Evolutionary conservation across 495 filamentous ascomycete genomes (phyloP).

Genomic region (Hamigera avellanea): DNA sequence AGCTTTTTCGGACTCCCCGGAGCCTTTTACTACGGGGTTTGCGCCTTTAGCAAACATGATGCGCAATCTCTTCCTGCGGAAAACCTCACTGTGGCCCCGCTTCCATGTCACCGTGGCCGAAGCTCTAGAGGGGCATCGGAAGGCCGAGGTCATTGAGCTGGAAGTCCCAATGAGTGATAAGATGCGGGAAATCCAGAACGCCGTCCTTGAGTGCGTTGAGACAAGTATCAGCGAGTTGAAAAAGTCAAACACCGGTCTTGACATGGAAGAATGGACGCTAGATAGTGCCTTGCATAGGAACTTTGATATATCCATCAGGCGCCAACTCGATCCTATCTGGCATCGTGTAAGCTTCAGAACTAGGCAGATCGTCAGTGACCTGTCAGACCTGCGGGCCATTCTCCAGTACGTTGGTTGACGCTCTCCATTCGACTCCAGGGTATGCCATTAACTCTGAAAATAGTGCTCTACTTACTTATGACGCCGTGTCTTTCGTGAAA

Average conservation of each 20-base stretch:
- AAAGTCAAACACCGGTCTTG: conserved; percentile 76
- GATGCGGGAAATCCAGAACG: conserved; percentile 88
- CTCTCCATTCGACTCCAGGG: neutral
- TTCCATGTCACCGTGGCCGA: conserved; percentile 85
- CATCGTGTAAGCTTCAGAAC: conserved; percentile 93
- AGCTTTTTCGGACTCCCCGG: conserved; percentile 89
- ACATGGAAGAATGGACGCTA: conserved; percentile 96
- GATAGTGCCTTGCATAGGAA: conserved; percentile 89
- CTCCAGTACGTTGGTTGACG: conserved; percentile 49
- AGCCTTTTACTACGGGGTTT: conserved; percentile 85
- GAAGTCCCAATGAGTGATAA: conserved; percentile 93
- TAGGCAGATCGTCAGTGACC: conserved; percentile 80
- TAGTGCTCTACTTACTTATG: conserved; percentile 65
- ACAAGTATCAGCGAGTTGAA: conserved; percentile 84
- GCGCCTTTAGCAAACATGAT: conserved; percentile 84
- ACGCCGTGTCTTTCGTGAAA: conserved; percentile 83
- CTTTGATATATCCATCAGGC: conserved; percentile 79
- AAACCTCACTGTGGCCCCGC: conserved; percentile 84
- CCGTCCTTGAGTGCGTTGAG: conserved; percentile 93
- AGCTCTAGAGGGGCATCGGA: conserved; percentile 79
- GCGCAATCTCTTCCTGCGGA: conserved; percentile 83
- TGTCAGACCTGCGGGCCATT: conserved; percentile 76
- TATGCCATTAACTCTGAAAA: conserved; percentile 8
- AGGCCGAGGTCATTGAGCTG: conserved; percentile 92
- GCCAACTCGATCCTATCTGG: conserved; percentile 94